Evolutionary conservation across 345 rosid genomes (phyloP), one percentile per base, ranked within the genome.

Genomic region (Excoecaria agallocha): DNA sequence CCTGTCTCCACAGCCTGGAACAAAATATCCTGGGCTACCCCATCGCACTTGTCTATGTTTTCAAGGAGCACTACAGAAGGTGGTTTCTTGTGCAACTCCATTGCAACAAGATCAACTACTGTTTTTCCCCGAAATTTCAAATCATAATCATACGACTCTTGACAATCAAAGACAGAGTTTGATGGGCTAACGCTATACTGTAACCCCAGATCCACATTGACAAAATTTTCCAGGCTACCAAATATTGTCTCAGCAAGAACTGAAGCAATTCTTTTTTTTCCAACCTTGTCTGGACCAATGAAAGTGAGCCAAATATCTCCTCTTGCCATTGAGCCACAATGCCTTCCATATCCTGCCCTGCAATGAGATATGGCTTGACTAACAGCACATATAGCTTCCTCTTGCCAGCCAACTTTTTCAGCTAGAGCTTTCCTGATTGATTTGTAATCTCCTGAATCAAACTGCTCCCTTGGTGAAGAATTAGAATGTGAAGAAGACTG

Each of bases 281-380:
- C 96, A 19, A 79, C 81, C 74, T 67, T 79, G 71, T 92, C 96
- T 41, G 92, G 90, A 71, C 97, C 96, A 70, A 89, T 85, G 83
- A 92, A 86, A 79, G 85, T 80, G 12, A 92, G 76, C 91, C 92
- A 92, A 67, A 86, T 73, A 75, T 81, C 85, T 70, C 84, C 75
- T 76, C 78, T 72, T 52, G 66, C 19, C 57, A 66, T 80, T 43
- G 84, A 59, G 50, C 80, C 78, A 11, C 12, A 7, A 45, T 13
- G 46, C 68, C 77, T 81, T 69, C 83, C 71, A 48, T 78, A 72
- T 77, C 87, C 80, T 16, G 77, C 72, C 77, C 82, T 87, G 77
- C 77, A 86, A 59, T 79, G 80, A 66, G 84, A 82, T 60, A 90
- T 30, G 56, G 86, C 88, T 78, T 84, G 77, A 60, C 86, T 79